These are phyloP conservation scores for Pseudogymnoascus sp. DNA, from an alignment of 2,329 filamentous ascomycete genomes.

Conservation along the genomic window DNA sequence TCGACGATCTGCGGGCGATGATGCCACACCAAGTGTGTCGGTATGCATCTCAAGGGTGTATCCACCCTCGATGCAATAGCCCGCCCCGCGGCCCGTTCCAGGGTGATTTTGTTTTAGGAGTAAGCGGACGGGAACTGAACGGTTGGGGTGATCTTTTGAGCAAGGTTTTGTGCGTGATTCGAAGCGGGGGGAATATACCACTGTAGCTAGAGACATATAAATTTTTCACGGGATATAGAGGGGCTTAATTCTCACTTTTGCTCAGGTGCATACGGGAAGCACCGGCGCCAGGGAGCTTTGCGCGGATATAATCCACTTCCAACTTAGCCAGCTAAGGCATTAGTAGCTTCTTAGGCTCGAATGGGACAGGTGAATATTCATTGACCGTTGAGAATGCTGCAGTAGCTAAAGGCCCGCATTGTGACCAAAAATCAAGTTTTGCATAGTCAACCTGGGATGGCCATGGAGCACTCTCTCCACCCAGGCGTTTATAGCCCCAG, in stretches of 20 bases:
- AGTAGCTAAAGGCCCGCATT: neutral
- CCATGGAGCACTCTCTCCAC: neutral
- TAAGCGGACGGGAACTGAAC: neutral
- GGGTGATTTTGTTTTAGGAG: neutral
- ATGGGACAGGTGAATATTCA: neutral
- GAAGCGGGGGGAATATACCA: neutral
- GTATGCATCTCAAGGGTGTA: neutral
- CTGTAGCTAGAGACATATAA: neutral
- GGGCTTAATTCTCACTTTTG: neutral
- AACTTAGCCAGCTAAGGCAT: slow-evolving; percentile 1
- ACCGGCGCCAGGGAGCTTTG: neutral
- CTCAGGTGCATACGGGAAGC: slow-evolving; percentile 8
- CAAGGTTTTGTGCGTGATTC: neutral
- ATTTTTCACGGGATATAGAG: neutral
- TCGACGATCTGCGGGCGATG: neutral
- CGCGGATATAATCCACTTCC: neutral
- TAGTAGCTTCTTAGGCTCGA: neutral
- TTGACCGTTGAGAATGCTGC: neutral
- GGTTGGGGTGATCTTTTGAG: neutral
- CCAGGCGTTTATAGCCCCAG: neutral
- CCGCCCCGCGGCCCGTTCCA: slow-evolving; percentile 7
- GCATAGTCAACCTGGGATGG: neutral
- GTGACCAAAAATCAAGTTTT: slow-evolving; percentile 7
- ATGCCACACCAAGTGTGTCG: slow-evolving; percentile 4
- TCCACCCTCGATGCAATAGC: neutral